Evolutionary conservation across 257 asterid species (phyloP), one percentile per base, ranked within the genome.

Genomic region (Solanum medicagineum): DNA sequence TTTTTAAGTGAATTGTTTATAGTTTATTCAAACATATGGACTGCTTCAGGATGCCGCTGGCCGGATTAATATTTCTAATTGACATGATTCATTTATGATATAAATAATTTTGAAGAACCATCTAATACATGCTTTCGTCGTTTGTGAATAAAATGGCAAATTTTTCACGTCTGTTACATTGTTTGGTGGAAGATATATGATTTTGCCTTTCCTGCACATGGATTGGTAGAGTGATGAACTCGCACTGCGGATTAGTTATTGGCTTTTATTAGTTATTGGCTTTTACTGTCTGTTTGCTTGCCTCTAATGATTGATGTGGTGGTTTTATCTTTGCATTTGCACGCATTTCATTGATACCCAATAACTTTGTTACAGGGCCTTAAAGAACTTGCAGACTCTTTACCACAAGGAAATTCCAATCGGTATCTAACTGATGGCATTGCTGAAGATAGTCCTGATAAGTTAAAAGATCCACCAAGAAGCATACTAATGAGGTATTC

Each of bases 341-440:
- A 36, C 6, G 8, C 24, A 68, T 36, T 68, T 70, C 80, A 70
- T 42, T 20, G 54, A 69, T 44, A 26, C 42, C 26, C 40, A 57
- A 80, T 80, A 54, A 57, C 81, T 29, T 29, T 55, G 66, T 69
- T 85, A 5, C 95, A 94, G 96, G 97, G 98, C 84, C 95, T 94
- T 49, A 94, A 93, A 90, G 98, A 88, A 57, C 59, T 94, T 45
- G 89, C 90, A 24, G 96, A 89, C 81, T 65, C 89, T 62, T 49
- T 87, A n/a, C 83, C 90, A 32, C 71, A 90, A 24, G 87, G 79
- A 45, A 88, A 81, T 60, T 86, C 68, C 26, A 62, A 57, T 65
- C 75, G 84, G 80, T 32, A 80, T 88, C 75, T 86, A 87, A 90
- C 92, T 10, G 88, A 92, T 87, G 95, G 92, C 62, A 73, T 69